These are phyloP conservation scores for Pseudogymnoascus verrucosus DNA, from an alignment of 2,329 filamentous ascomycete species.

Conservation along the genomic window DNA sequence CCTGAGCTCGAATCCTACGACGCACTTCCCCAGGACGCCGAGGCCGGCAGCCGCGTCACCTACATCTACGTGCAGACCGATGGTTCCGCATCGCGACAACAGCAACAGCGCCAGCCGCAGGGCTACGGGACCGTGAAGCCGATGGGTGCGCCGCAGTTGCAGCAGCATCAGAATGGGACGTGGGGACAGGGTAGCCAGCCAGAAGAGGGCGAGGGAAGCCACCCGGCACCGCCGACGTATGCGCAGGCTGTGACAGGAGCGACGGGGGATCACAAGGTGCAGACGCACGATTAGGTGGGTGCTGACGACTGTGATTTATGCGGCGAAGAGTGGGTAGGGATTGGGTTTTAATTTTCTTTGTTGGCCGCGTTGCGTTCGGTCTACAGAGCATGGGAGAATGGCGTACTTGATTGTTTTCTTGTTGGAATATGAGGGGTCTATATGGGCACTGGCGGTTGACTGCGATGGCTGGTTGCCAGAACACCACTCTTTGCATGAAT, in stretches of 20 bases:
- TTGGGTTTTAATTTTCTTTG: neutral
- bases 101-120: slow-evolving; percentile 15
- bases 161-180: slow-evolving; percentile 25
- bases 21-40: slow-evolving; percentile 46
- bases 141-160: slow-evolving; percentile 28
- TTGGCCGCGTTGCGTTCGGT: neutral
- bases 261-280: slow-evolving; percentile 84
- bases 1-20: slow-evolving; percentile 72
- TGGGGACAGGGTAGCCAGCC: slow-evolving; percentile 28
- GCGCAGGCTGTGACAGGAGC: slow-evolving; percentile 84
- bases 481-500: neutral
- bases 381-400: slow-evolving; percentile 6
- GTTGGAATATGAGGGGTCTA: neutral
- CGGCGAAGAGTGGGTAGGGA: neutral
- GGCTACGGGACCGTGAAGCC: slow-evolving; percentile 27
- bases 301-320: neutral
- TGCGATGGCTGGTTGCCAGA: neutral
- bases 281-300: slow-evolving; percentile 35
- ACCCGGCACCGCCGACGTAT: slow-evolving; percentile 63
- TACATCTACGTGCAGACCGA: slow-evolving; percentile 64
- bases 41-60: slow-evolving; percentile 48
- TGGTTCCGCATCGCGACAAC: slow-evolving; percentile 19
- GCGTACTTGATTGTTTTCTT: neutral
- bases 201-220: slow-evolving; percentile 33
- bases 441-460: neutral